Evolutionary conservation across 2,329 filamentous ascomycete species (phyloP).

Genomic region (Diaporthe ilicicola): DNA sequence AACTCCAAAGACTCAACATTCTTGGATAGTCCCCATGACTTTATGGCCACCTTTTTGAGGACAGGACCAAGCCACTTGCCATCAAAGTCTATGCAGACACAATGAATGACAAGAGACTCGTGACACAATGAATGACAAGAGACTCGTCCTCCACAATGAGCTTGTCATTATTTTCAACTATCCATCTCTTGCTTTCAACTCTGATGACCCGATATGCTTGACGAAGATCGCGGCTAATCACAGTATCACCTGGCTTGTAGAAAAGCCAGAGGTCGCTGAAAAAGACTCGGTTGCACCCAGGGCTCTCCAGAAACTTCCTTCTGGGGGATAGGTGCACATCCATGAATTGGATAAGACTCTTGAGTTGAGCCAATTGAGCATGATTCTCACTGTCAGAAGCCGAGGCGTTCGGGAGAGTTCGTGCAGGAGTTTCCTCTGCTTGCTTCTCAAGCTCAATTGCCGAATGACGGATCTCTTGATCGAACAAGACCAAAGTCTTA

Average conservation of each 20-base stretch:
- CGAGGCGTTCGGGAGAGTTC: fast-evolving
- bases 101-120: neutral
- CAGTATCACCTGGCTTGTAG: neutral
- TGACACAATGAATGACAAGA: too few species aligned
- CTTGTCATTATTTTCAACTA: too few species aligned
- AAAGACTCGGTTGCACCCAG: neutral
- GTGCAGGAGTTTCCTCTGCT: too few species aligned
- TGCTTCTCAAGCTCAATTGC: neutral
- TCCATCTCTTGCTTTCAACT: neutral
- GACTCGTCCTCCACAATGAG: neutral
- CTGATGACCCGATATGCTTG: neutral
- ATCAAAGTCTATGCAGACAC: neutral
- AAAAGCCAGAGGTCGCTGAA: neutral
- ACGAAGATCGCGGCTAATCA: neutral
- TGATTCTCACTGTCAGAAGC: neutral
- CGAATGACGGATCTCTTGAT: neutral
- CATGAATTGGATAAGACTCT: neutral
- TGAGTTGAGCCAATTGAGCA: neutral
- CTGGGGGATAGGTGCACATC: neutral
- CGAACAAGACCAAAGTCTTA: neutral
- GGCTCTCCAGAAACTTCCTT: neutral
- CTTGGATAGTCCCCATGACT: neutral
- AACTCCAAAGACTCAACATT: neutral
- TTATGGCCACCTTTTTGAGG: neutral
- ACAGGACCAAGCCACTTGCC: neutral